Base-by-base conservation (phyloP, 2,329 filamentous ascomycete genomes). In the Fusarium guadeloupense region DNA sequence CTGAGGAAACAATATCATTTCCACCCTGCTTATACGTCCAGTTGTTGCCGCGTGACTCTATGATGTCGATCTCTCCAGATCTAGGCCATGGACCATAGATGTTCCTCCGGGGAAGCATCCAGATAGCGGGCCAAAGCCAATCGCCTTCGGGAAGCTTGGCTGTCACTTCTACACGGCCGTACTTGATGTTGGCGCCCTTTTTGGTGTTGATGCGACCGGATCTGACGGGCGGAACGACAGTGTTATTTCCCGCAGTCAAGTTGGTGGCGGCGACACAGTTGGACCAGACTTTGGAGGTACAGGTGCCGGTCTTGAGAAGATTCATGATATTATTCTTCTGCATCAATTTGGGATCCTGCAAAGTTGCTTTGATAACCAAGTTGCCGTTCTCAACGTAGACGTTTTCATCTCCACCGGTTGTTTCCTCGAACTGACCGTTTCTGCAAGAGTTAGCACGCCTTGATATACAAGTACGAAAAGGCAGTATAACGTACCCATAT, bases 111-210 rank as follows among this genome's bases (percentile, higher is more conserved):
- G 92, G 92, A 80, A 95, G 81, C 89, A 96, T 91, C 90, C 90
- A 93, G 69, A 96, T 94, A n/a, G 91, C 91, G 3, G 92, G 92
- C 92, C 92, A 95, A 10, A 96, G 82, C 92, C 92, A 95, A 77
- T 95, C 91, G 48, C 92, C 92, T 41, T 80, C 75, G 5, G 92
- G 91, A 23, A 95, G 78, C 75, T 89, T 89, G 21, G 92, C 92
- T 2, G 83, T 87, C 6, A 96, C 91, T 72, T 96, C 90, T 46
- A 96, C 83, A 37, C 90, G 89, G 41, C 92, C 92, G 72, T 91
- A 96, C 75, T 87, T 91, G 79, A 96, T 91, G 14, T 78, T 83
- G 7, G 86, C 86, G 14, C 88, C 85, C 37, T 84, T 84, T 71
- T 85, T 89, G 52, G 90, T 93, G 77, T 88, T 89, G 77, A 96